Percentiles rank a stretch among this genome's conserved stretches.
Evolutionary conservation across 495 filamentous ascomycete genomes (phyloP).

Genomic region (Parachaetomium inaequale): DNA sequence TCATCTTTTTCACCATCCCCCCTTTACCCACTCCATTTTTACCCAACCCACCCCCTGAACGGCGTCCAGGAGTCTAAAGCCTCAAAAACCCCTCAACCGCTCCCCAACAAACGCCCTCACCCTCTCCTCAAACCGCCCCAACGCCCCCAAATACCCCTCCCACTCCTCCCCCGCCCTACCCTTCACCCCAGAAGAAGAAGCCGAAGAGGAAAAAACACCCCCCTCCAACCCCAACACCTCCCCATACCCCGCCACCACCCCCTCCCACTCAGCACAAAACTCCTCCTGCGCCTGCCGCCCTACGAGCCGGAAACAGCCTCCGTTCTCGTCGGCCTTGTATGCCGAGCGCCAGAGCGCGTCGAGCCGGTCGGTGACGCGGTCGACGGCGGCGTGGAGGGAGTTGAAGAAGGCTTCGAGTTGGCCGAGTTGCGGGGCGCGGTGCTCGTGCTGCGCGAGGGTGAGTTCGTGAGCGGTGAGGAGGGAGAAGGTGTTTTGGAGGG

Average conservation of each 20-base stretch:
- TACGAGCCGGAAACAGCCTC: not conserved
- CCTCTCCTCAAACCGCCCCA: not conserved
- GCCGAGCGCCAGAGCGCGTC: not conserved
- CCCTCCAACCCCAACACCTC: not conserved
- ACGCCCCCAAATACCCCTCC: not conserved
- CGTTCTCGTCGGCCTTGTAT: not conserved
- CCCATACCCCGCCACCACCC: not conserved
- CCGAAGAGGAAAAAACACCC: not conserved
- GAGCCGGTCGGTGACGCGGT: not conserved
- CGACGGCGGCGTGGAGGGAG: not conserved
- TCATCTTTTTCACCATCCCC: not conserved
- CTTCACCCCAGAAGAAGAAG: no score
- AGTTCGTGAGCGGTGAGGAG: not conserved
- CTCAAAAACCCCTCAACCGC: not conserved
- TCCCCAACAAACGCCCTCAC: slow-evolving; percentile 1
- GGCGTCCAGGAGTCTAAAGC: not conserved
- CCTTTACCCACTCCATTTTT: not conserved
- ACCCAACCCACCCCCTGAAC: not conserved
- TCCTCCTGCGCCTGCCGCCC: not conserved
- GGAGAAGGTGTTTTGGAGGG: not conserved
- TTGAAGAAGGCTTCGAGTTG: not conserved
- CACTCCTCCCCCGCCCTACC: not conserved
- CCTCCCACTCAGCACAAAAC: slow-evolving; percentile 3
- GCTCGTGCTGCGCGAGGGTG: not conserved
- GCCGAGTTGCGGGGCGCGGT: not conserved